Conservation (phyloP, 2,329 filamentous ascomycete genomes). For the Penicillium freii region DNA sequence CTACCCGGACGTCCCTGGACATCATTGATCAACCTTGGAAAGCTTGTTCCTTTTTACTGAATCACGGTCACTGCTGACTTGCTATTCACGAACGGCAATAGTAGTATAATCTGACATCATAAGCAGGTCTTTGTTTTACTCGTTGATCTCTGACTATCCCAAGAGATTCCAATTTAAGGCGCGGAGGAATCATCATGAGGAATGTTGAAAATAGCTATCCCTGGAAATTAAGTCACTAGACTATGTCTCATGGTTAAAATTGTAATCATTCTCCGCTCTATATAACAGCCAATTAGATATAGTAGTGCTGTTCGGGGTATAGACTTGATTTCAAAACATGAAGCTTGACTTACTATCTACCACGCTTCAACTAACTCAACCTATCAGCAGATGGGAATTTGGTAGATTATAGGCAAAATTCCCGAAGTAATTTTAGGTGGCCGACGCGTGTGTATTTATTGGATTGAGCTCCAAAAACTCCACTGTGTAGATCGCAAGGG, state of each 20-base stretch:
- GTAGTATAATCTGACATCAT: not conserved
- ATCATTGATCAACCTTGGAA: not conserved
- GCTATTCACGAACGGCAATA: no score
- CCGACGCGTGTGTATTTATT: not conserved
- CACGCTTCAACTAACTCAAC: not conserved
- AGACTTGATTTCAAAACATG: not conserved
- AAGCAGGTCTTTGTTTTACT: not conserved
- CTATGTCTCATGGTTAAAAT: not conserved
- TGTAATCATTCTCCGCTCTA: not conserved
- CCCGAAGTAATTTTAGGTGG: not conserved
- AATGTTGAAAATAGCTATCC: constrained; percentile 6
- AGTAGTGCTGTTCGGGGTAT: not conserved
- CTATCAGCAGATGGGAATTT: not conserved
- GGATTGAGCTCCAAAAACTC: not conserved
- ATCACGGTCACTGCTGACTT: not conserved
- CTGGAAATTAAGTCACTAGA: constrained; percentile 2
- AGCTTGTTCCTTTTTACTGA: not conserved
- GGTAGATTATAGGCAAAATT: not conserved
- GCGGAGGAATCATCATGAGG: not conserved
- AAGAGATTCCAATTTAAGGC: not conserved
- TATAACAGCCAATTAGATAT: not conserved
- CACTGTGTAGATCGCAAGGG: constrained; percentile 7
- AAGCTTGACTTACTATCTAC: not conserved
- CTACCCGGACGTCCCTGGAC: not conserved
- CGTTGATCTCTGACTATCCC: not conserved